Conservation (phyloP, 1,284 basidiomycete genomes). For the Phylloboletellus chloephorus region DNA sequence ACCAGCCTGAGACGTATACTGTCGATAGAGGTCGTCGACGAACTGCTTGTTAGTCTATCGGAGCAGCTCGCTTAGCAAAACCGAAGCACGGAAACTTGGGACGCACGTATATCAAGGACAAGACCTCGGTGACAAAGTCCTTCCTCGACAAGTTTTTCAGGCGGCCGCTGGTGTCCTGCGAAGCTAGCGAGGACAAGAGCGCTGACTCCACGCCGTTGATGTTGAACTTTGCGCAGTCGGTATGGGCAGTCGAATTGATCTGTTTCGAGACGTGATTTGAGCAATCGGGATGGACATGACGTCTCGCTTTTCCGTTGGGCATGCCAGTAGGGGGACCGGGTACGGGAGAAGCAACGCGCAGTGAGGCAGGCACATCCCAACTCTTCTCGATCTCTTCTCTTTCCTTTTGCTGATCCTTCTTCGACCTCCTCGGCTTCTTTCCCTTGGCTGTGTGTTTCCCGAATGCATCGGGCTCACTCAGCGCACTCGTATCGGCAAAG, state of each 20-base stretch:
- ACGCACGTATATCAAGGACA: slow-evolving; percentile 67
- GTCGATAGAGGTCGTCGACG: slow-evolving; percentile 45
- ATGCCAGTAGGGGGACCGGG: slow-evolving; percentile 9
- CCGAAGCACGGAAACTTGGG: neutral
- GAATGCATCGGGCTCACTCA: slow-evolving; percentile 58
- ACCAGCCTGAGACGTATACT: slow-evolving; percentile 36
- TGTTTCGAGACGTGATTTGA: slow-evolving; percentile 10
- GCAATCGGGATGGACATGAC: slow-evolving; percentile 7
- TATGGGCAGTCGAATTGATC: neutral
- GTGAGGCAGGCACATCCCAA: slow-evolving; percentile 47
- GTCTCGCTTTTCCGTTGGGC: slow-evolving; percentile 24
- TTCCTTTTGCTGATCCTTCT: slow-evolving; percentile 38
- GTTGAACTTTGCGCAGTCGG: slow-evolving; percentile 17
- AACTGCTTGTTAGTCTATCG: slow-evolving; percentile 46
- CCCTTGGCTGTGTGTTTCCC: slow-evolving; percentile 25
- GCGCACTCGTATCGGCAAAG: slow-evolving; percentile 60
- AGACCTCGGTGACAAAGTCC: slow-evolving; percentile 62
- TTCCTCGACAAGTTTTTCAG: slow-evolving; percentile 41
- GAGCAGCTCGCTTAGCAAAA: slow-evolving; percentile 7
- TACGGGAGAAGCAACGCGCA: slow-evolving; percentile 16
- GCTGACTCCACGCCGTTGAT: slow-evolving; percentile 27
- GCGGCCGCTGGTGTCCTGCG: slow-evolving; percentile 16
- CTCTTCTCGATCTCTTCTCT: slow-evolving; percentile 53
- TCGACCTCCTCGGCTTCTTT: slow-evolving; percentile 35
- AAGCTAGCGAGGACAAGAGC: slow-evolving; percentile 27